A percentile compares a stretch with the other conserved stretches of the same genome.
phyloP scores from a whole-genome alignment of 1,284 basidiomycete genomes.

The Grifola frondosa region DNA sequence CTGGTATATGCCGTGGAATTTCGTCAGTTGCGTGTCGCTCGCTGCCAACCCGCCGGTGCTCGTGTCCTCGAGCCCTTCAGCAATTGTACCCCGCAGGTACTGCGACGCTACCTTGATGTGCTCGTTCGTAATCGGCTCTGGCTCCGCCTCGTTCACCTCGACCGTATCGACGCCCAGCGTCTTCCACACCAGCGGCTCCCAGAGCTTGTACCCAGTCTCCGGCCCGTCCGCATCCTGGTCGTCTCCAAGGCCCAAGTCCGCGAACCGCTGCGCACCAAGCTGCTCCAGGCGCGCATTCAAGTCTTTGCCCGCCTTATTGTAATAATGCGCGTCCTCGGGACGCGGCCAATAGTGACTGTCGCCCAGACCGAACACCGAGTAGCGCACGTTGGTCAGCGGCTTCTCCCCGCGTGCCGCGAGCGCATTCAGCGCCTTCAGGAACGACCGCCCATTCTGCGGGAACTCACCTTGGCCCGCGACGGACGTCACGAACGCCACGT shows the following conservation, averaged over 20 bases:
- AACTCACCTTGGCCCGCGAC: slow-evolving; percentile 99
- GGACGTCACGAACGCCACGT: slow-evolving; percentile 89
- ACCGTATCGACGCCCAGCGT: slow-evolving; percentile 89
- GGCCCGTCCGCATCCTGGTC: slow-evolving; percentile 97
- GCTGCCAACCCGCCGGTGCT: slow-evolving; percentile 89
- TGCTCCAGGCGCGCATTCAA: slow-evolving; percentile 77
- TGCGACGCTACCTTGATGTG: slow-evolving; percentile 98
- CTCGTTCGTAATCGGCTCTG: slow-evolving; percentile 98
- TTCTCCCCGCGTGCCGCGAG: slow-evolving; percentile 57
- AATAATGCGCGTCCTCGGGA: slow-evolving; percentile 93
- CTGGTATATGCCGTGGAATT: slow-evolving; percentile 98
- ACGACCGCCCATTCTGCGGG: slow-evolving; percentile 92
- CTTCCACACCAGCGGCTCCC: slow-evolving; percentile 95
- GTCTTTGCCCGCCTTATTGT: slow-evolving; percentile 97
- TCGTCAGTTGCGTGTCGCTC: slow-evolving; percentile 92
- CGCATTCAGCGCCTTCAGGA: slow-evolving; percentile 85
- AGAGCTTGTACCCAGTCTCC: slow-evolving; percentile 94
- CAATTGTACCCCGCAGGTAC: slow-evolving; percentile 94
- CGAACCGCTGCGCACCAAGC: slow-evolving; percentile 75
- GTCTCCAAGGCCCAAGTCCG: slow-evolving; percentile 84
- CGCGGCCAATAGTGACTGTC: slow-evolving; percentile 99
- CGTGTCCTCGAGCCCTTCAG: slow-evolving; percentile 85
- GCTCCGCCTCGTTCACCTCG: slow-evolving; percentile 90
- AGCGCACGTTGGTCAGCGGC: slow-evolving; percentile 64
- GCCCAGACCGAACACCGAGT: slow-evolving; percentile 92